A percentile compares a stretch with the other conserved stretches of the same genome.
Evolutionary conservation across 1,139 yeast genomes (phyloP).

Genomic region (Maudiozyma humilis): DNA sequence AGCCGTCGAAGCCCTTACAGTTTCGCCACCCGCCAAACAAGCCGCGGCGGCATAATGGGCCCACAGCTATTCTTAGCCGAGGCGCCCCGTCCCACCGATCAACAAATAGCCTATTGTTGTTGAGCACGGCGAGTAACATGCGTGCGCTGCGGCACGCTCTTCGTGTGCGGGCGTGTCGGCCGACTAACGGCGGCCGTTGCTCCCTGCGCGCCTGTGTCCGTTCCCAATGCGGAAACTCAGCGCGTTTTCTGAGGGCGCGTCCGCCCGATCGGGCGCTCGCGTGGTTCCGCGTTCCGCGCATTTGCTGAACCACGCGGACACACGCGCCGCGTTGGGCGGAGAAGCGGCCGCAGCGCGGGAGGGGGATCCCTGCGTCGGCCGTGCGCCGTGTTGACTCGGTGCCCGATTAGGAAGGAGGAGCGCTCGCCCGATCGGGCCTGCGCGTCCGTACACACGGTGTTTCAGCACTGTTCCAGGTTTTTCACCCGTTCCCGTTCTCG

Average conservation of each 20-base stretch:
- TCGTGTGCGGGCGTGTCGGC: background rate
- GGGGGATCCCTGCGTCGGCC: constrained; percentile 1
- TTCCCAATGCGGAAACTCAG: background rate
- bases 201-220: background rate
- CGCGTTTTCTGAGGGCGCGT: background rate
- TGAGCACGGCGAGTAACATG: too few species aligned
- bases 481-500: too few species aligned
- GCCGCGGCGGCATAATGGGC: too few species aligned
- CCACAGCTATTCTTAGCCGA: too few species aligned
- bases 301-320: too few species aligned
- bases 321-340: background rate
- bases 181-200: background rate
- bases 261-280: background rate
- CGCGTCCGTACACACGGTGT: background rate
- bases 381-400: constrained; percentile 1
- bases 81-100: background rate
- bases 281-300: background rate
- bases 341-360: background rate
- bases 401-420: constrained; percentile 1
- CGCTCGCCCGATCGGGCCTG: background rate
- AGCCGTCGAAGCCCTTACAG: too few species aligned
- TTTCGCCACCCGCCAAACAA: too few species aligned
- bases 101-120: background rate
- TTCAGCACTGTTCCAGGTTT: too few species aligned
- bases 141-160: too few species aligned